Conservation (phyloP, 441 rosid genomes). For the Gossypium davidsonii region DNA sequence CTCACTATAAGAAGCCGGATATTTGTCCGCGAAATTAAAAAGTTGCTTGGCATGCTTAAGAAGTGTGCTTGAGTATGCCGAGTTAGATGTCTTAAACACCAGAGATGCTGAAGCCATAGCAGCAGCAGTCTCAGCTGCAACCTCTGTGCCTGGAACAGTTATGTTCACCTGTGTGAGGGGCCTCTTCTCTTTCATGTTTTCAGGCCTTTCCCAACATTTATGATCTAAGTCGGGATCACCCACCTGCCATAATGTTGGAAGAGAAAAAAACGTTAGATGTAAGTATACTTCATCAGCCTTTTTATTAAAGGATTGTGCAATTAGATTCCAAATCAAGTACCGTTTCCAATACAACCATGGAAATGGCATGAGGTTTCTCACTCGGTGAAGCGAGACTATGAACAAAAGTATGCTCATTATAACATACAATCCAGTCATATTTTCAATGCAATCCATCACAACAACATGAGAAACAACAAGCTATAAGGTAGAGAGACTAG, state of each 20-base stretch:
- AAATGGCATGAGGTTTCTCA: not conserved
- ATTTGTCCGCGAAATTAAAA: constrained; percentile 65
- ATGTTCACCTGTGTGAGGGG: constrained; percentile 59
- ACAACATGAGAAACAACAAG: constrained; percentile 5
- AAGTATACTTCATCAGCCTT: not conserved
- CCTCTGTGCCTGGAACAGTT: constrained; percentile 75
- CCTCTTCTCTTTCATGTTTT: constrained; percentile 66
- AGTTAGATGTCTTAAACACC: constrained; percentile 60
- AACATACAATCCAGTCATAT: not conserved
- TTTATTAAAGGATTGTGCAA: not conserved
- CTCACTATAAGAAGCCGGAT: constrained; percentile 56
- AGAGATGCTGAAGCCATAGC: constrained; percentile 91
- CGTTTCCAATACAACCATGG: not conserved
- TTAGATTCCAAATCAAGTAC: not conserved
- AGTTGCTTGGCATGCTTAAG: constrained; percentile 67
- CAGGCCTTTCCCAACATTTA: constrained; percentile 90
- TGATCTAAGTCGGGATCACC: constrained; percentile 82
- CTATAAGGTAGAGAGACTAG: not conserved
- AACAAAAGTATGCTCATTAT: not conserved
- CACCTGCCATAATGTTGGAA: constrained; percentile 40
- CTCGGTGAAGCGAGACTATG: not conserved
- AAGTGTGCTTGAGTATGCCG: constrained; percentile 63
- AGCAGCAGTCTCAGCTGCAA: constrained; percentile 95
- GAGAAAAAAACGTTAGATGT: not conserved
- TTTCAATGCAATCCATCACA: not conserved